Conservation (phyloP, 2,329 filamentous ascomycete genomes). For the Calonectria pauciramosa region DNA sequence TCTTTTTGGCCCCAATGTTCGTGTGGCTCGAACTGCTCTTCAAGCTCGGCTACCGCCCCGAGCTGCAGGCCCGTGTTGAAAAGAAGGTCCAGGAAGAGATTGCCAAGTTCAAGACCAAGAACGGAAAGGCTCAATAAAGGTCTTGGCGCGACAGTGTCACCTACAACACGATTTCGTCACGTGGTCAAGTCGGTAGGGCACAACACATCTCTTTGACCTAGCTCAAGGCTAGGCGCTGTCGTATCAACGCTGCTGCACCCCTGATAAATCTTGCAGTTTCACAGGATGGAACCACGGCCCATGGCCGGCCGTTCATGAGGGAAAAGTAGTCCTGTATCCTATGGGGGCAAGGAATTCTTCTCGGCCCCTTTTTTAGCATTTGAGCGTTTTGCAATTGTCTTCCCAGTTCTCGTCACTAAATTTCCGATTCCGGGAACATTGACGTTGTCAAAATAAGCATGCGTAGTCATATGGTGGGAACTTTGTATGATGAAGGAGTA, state of each 20-base stretch:
- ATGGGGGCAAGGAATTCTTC: background rate
- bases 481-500: constrained; percentile 26
- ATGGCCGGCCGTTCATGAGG: background rate
- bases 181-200: constrained; percentile 8
- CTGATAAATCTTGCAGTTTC: background rate
- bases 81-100: constrained; percentile 83
- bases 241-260: background rate
- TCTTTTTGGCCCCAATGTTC: constrained; percentile 95
- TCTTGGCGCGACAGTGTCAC: background rate
- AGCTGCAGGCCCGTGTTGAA: constrained; percentile 85
- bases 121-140: constrained; percentile 65
- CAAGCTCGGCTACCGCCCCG: constrained; percentile 88
- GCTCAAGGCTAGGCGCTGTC: background rate
- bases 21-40: constrained; percentile 98
- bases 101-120: constrained; percentile 75
- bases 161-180: constrained; percentile 11
- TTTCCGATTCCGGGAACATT: constrained; percentile 27
- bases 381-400: constrained; percentile 32
- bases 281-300: background rate
- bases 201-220: background rate
- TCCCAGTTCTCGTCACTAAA: constrained; percentile 32
- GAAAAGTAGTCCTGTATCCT: background rate
- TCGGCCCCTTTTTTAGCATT: constrained; percentile 25
- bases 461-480: constrained; percentile 26
- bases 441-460: constrained; percentile 30